Percentiles rank a stretch among this genome's conserved stretches.
Evolutionary conservation across 2,329 filamentous ascomycete genomes (phyloP).

Genomic region (Helicocarpus griseus): DNA sequence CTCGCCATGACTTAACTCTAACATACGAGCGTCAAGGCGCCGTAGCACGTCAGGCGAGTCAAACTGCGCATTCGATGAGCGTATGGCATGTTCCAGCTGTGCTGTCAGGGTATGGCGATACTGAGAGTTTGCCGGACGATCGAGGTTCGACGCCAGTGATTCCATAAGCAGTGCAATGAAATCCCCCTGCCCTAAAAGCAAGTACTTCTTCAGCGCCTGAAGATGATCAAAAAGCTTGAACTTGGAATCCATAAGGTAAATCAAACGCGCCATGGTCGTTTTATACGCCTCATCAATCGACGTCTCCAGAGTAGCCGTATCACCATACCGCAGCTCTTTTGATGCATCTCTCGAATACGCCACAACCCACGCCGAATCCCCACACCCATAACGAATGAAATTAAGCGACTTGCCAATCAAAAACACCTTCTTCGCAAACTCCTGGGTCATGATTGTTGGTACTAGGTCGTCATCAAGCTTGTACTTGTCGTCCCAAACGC

Average conservation of each 20-base stretch:
- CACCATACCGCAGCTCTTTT: slow-evolving; percentile 83
- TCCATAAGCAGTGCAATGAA: slow-evolving; percentile 98
- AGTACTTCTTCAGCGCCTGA: slow-evolving; percentile 84
- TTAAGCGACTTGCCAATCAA: slow-evolving; percentile 96
- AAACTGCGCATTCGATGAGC: slow-evolving; percentile 93
- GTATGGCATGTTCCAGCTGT: slow-evolving; percentile 95
- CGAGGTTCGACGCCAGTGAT: slow-evolving; percentile 81
- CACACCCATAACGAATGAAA: slow-evolving; percentile 93
- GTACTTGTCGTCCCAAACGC: slow-evolving; percentile 98
- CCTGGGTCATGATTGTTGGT: slow-evolving; percentile 82
- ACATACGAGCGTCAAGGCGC: slow-evolving; percentile 91
- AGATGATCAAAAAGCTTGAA: slow-evolving; percentile 93
- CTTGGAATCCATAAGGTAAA: slow-evolving; percentile 86
- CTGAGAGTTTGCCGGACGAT: slow-evolving; percentile 90
- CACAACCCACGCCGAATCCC: slow-evolving; percentile 90
- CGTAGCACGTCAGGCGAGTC: slow-evolving; percentile 86
- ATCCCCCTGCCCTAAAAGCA: slow-evolving; percentile 88
- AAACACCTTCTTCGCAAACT: slow-evolving; percentile 94
- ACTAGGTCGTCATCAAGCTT: slow-evolving; percentile 76
- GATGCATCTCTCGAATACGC: slow-evolving; percentile 88
- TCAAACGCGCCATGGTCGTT: slow-evolving; percentile 90
- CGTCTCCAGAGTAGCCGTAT: slow-evolving; percentile 79
- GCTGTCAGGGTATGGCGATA: slow-evolving; percentile 94
- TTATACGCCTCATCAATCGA: slow-evolving; percentile 98
- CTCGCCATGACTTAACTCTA: slow-evolving; percentile 90